Percentiles rank a stretch among this genome's conserved stretches.
Evolutionary conservation across 2,329 filamentous ascomycete species (phyloP).

Genomic region (Colletotrichum caudatum): DNA sequence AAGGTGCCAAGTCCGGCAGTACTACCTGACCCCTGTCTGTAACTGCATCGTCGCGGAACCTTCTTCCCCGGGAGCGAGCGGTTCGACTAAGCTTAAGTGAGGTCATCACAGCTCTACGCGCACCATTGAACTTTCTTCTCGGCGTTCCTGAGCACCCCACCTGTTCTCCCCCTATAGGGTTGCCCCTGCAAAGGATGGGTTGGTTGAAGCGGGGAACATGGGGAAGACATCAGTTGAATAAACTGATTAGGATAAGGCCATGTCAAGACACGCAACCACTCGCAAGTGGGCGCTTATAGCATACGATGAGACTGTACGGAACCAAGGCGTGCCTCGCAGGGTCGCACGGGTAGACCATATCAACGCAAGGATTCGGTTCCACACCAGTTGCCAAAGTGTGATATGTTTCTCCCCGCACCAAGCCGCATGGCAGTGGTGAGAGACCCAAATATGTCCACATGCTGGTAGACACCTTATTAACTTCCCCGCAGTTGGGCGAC

Average conservation of each 20-base stretch:
- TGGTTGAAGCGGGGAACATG: not conserved
- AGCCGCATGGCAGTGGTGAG: not conserved
- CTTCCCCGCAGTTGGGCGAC: slow-evolving; percentile 32
- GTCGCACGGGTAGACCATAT: not conserved
- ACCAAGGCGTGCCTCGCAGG: not conserved
- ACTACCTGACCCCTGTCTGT: not conserved
- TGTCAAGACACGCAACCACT: slow-evolving; percentile 14
- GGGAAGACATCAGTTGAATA: slow-evolving; percentile 1
- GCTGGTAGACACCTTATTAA: not conserved
- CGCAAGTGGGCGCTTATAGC: slow-evolving; percentile 32
- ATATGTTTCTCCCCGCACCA: slow-evolving; percentile 19
- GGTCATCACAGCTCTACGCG: slow-evolving; percentile 38
- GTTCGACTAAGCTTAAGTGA: slow-evolving; percentile 13
- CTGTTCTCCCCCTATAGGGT: not conserved
- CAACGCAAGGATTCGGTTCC: not conserved
- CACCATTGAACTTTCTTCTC: slow-evolving; percentile 35
- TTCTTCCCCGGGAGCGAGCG: slow-evolving; percentile 25
- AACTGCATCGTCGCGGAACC: slow-evolving; percentile 19
- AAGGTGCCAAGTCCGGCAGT: not conserved
- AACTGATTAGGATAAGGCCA: not conserved
- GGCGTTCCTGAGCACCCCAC: not conserved
- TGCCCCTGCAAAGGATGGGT: not conserved
- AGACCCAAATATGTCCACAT: not conserved
- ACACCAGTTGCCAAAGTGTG: slow-evolving; percentile 1
- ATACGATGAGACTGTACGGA: slow-evolving; percentile 14